These are phyloP conservation scores for Pontederia crassipes DNA, from an alignment of 176 grass and related monocot genomes.

Conservation along the genomic window DNA sequence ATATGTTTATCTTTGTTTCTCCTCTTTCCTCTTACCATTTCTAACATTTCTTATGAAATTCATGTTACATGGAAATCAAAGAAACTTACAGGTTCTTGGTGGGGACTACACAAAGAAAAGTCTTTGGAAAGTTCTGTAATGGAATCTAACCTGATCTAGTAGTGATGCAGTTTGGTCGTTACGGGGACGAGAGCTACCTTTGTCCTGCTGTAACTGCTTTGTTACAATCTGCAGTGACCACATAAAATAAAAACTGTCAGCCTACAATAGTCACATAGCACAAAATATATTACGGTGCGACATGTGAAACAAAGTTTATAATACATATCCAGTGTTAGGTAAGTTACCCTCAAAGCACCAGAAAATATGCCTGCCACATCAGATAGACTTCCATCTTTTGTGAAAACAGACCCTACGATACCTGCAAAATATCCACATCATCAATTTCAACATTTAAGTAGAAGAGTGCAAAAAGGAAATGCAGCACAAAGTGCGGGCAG, in stretches of 20 bases:
- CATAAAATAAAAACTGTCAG: background rate
- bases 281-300: background rate
- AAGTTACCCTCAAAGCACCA: slow-evolving; percentile 35
- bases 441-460: too few species aligned
- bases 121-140: too few species aligned
- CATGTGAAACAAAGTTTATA: background rate
- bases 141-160: slow-evolving; percentile 18
- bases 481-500: too few species aligned
- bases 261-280: background rate
- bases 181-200: background rate
- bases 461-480: too few species aligned
- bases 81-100: background rate
- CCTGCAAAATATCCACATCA: slow-evolving; percentile 12
- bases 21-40: too few species aligned
- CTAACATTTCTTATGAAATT: too few species aligned
- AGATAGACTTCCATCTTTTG: slow-evolving; percentile 11
- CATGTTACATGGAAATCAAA: too few species aligned
- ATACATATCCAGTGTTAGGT: background rate
- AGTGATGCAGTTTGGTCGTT: slow-evolving; percentile 12
- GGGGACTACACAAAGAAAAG: background rate
- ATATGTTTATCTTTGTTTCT: too few species aligned
- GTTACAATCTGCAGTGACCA: slow-evolving; percentile 6
- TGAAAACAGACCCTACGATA: slow-evolving; percentile 22
- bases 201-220: slow-evolving; percentile 16
- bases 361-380: slow-evolving; percentile 24